These are phyloP conservation scores for Salix arbutifolia DNA, from an alignment of 345 rosid genomes.

Conservation along the genomic window DNA sequence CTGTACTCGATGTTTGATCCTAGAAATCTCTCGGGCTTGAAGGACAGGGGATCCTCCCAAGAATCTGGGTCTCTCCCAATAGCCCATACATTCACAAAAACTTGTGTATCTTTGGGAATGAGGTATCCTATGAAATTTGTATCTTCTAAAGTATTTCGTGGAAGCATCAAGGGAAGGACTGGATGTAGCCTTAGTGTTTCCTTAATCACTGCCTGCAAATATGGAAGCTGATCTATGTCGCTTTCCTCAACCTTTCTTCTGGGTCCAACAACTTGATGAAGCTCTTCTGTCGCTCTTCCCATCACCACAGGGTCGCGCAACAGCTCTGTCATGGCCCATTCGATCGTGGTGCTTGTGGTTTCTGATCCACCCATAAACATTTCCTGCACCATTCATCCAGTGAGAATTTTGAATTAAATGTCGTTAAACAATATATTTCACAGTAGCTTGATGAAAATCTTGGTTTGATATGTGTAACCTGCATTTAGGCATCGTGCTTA, in stretches of 20 bases:
- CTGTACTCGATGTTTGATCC: slow-evolving; percentile 13
- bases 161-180: slow-evolving; percentile 1
- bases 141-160: slow-evolving; percentile 2
- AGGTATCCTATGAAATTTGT: slow-evolving; percentile 11
- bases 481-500: background rate
- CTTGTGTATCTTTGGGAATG: slow-evolving; percentile 11
- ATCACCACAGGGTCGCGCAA: slow-evolving; percentile 9
- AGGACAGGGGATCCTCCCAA: slow-evolving; percentile 16
- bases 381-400: background rate
- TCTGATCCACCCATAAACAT: slow-evolving; percentile 15
- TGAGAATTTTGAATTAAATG: background rate
- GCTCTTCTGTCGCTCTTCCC: slow-evolving; percentile 12
- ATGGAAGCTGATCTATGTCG: slow-evolving; percentile 9
- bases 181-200: slow-evolving; percentile 10
- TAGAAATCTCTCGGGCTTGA: slow-evolving; percentile 19
- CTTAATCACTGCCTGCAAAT: slow-evolving; percentile 12
- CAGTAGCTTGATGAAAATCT: background rate
- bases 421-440: background rate
- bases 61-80: slow-evolving; percentile 19
- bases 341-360: slow-evolving; percentile 11
- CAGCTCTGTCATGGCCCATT: slow-evolving; percentile 19
- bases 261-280: slow-evolving; percentile 4
- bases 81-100: slow-evolving; percentile 13
- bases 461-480: background rate
- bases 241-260: slow-evolving; percentile 6